These are phyloP conservation scores for Moesziomyces sp. DNA, from an alignment of 1,284 basidiomycete species.

Conservation along the genomic window DNA sequence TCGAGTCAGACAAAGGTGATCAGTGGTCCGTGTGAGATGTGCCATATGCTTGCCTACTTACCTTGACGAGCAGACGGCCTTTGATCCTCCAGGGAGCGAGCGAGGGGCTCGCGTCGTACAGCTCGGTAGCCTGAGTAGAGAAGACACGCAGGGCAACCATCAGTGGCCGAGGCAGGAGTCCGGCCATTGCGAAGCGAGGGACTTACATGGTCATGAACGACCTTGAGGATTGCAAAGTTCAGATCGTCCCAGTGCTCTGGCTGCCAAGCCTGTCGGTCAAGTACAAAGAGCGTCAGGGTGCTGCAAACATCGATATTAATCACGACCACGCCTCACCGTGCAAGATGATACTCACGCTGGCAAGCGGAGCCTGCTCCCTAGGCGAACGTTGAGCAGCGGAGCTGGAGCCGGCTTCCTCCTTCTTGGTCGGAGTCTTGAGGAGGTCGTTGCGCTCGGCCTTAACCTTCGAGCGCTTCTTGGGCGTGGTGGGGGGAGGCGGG, in stretches of 20 bases:
- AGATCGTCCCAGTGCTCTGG: conserved; percentile 26
- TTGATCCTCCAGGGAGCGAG: conserved; percentile 33
- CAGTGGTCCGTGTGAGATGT: not conserved
- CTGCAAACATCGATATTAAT: not conserved
- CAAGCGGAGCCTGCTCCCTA: conserved; percentile 12
- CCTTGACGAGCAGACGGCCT: conserved; percentile 33
- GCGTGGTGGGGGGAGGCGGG: conserved; percentile 9
- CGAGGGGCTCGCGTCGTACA: conserved; percentile 34
- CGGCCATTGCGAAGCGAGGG: not conserved
- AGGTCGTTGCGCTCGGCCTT: conserved; percentile 12
- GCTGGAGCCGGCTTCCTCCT: conserved; percentile 6
- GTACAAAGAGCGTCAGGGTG: not conserved
- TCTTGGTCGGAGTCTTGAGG: conserved; percentile 25
- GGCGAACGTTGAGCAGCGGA: not conserved
- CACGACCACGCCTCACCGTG: no score
- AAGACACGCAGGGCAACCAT: not conserved
- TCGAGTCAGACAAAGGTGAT: no score
- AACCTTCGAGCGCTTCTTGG: conserved; percentile 11
- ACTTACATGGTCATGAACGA: conserved; percentile 33
- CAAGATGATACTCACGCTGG: conserved; percentile 6
- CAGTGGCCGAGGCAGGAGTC: no score
- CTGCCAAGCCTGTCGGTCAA: conserved; percentile 13
- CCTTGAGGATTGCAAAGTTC: conserved; percentile 48
- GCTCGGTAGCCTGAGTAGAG: conserved; percentile 15
- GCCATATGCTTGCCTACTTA: conserved; percentile 1